These are phyloP conservation scores for Colletotrichum somersetense DNA, from an alignment of 2,329 filamentous ascomycete genomes.

Conservation along the genomic window DNA sequence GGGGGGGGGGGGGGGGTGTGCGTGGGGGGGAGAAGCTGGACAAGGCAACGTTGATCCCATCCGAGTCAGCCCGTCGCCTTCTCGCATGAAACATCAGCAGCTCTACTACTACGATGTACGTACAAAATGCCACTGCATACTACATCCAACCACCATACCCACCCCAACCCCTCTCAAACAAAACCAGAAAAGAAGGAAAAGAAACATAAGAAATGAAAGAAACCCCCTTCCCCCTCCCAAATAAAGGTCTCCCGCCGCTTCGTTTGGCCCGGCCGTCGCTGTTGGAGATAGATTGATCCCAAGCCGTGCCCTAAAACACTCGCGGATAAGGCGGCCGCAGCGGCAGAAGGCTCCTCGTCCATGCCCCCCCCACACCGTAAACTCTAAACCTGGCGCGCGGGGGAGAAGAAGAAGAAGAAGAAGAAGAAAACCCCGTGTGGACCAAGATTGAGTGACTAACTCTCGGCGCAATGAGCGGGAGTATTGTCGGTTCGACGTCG, in stretches of 20 bases:
- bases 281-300: not conserved
- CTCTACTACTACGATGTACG: not conserved
- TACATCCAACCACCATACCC: no score
- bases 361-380: not conserved
- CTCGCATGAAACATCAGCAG: not conserved
- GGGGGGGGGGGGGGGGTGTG: no score
- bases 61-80: not conserved
- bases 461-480: not conserved
- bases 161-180: no score
- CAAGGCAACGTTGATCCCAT: not conserved
- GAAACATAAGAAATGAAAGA: not conserved
- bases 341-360: not conserved
- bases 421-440: not conserved
- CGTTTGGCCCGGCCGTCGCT: not conserved
- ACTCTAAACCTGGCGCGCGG: not conserved
- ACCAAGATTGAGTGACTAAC: not conserved
- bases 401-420: no score
- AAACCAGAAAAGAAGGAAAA: not conserved
- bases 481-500: conserved; percentile 15
- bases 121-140: no score
- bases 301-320: not conserved
- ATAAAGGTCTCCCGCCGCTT: not conserved
- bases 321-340: not conserved
- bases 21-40: not conserved
- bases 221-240: not conserved